Evolutionary conservation across 129 eudicot genomes (phyloP), one percentile per base, ranked within the genome.

Genomic region (Deinandra increscens): DNA sequence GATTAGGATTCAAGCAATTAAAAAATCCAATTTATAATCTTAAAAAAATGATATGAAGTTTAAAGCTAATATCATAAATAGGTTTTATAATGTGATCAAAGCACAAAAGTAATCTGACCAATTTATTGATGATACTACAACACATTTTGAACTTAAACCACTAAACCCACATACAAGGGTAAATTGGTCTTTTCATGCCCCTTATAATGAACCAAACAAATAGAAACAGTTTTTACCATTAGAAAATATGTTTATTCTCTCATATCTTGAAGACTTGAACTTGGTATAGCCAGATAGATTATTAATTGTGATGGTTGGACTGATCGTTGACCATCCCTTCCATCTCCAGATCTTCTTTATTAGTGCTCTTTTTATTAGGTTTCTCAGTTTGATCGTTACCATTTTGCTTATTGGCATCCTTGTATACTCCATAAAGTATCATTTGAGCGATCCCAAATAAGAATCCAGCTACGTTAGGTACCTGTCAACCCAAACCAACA

Each of bases 401-500:
- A 18, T 0, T 55, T 19, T 69, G 44, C 69, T 75, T 78, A 7
- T 75, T 69, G 0, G 75, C 74, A 60, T 82, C 81, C 74, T 85
- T 88, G 81, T 83, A 88, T 49, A 83, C 23, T 13, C 80, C 66
- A 71, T 88, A 88, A 7, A 88, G 66, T 36, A 83, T 70, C 86
- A 85, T 85, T 64, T 88, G 95, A 62, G 63, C 66, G 9, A 84
- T 76, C 17, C 95, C 95, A 39, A 88, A 74, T 17, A 83, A 56
- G 51, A 88, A 85, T 18, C 95, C 95, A 72, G 74, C 63, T 20
- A 88, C 58, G 8, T 88, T 88, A 66, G 95, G 95, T 34, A 85
- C 67, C 95, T 88, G 80, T 29, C 37, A 60, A 60, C 15, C 26
- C 22, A 70, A 69, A 50, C 9, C 11, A n/a, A n/a, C 55, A 38